Conservation (phyloP, 1,284 basidiomycete species). For the Phenoliferia sp. region DNA sequence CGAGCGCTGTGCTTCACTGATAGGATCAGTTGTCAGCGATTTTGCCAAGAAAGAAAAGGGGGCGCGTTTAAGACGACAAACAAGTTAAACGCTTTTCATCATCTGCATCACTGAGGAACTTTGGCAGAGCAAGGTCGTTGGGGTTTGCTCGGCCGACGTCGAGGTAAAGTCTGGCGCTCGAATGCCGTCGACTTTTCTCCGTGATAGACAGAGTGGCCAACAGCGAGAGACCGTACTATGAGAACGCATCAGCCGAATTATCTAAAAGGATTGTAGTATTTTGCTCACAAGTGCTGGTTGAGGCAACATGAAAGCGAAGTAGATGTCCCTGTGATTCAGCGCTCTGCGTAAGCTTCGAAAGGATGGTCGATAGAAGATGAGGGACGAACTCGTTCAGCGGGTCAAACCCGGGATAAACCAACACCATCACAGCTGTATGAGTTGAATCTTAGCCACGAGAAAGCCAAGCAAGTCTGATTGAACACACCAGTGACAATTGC, state of each 20-base stretch:
- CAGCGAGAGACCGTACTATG: background rate
- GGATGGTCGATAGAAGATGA: background rate
- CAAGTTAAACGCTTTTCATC: too few species aligned
- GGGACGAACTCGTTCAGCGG: background rate
- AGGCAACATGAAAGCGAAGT: background rate
- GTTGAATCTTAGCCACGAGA: background rate
- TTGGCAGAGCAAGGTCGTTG: background rate
- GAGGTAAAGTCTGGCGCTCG: background rate
- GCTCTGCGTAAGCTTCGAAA: background rate
- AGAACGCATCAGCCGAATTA: too few species aligned
- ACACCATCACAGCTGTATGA: background rate
- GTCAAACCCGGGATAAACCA: background rate
- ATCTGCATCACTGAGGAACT: background rate
- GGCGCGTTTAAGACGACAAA: too few species aligned
- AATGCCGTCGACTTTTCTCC: background rate
- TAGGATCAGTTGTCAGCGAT: too few species aligned
- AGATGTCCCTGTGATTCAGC: background rate
- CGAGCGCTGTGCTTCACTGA: too few species aligned
- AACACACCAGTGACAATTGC: background rate
- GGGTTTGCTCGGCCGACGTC: background rate
- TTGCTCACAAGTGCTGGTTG: background rate
- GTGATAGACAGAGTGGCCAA: background rate
- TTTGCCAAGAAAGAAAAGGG: too few species aligned
- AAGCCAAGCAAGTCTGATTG: background rate
- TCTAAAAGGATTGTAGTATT: too few species aligned